A percentile compares a stretch with the other conserved stretches of the same genome.
These are phyloP conservation scores for Diospyros lotus DNA, from an alignment of 148 eudicot genomes.

Conservation along the genomic window DNA sequence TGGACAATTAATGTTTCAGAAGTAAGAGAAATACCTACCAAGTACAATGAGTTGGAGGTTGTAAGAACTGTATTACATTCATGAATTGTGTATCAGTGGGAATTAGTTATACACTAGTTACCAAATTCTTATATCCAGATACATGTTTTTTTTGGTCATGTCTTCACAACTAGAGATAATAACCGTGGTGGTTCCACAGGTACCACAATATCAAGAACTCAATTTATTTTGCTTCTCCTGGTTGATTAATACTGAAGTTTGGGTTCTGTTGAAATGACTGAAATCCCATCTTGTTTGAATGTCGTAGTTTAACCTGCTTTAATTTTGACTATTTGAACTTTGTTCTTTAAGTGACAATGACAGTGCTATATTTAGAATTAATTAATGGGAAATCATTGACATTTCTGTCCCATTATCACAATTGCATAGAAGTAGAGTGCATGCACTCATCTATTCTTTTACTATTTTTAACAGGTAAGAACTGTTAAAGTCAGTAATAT, in stretches of 20 bases:
- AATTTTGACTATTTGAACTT: background rate
- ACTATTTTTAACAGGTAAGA: slow-evolving; percentile 25
- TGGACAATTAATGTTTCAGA: slow-evolving; percentile 39
- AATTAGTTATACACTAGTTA: background rate
- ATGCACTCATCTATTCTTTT: background rate
- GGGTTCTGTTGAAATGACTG: background rate
- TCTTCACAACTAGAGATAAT: background rate
- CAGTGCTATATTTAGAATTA: background rate
- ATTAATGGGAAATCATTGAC: background rate
- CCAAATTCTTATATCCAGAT: background rate
- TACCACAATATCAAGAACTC: background rate
- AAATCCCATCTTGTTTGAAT: background rate
- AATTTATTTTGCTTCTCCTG: background rate
- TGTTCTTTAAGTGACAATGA: background rate
- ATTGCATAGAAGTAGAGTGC: too few species aligned
- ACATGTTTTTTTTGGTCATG: background rate
- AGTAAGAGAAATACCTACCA: slow-evolving; percentile 18
- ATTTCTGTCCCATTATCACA: background rate
- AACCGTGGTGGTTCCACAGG: background rate
- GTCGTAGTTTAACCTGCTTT: background rate
- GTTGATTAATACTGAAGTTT: background rate
- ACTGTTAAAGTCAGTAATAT: slow-evolving; percentile 44
- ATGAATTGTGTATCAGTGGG: background rate
- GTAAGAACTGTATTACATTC: background rate
- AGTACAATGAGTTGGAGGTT: background rate